Base-by-base conservation (phyloP, 441 rosid genomes). In the Populus trichocarpa region DNA sequence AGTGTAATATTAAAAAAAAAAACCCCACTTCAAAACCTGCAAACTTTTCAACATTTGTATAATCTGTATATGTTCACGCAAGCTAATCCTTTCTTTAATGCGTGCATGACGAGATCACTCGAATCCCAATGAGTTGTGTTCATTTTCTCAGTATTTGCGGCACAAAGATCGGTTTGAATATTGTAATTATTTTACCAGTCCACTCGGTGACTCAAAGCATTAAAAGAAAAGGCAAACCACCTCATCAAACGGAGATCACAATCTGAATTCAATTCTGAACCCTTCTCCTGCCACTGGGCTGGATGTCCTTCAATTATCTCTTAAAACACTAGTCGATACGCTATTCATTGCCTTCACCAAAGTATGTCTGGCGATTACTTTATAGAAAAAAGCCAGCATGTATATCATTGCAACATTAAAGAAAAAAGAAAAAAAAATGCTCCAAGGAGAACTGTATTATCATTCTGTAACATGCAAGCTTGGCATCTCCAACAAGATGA, bases 101-200 rank as follows among this genome's bases (percentile, higher is more conserved):
- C 10, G 40, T 72, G 33, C 14, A 40, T 50, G 16, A 30, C 1
- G 32, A 50, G 16, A 46, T 3, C 46, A 61, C 73, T 69, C 84
- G 33, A 81, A 84, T 83, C 87, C 85, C 87, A 1, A 82, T 73
- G 66, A 3, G 12, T 3, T 8, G 11, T 12, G 67, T 73, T 72
- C 1, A 64, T 81, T 75, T 63, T 46, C 61, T 67, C 84, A 64
- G 61, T 73, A 76, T 79, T 81, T 81, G 77, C 82, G 75, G 81
- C 85, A 83, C 79, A 73, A 78, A 81, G 83, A 84, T 84, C 89
- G 82, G 75, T 73, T 71, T 18, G n/a, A 42, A 32, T 6, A n/a
- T 36, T 80, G 59, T 26, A 69, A 69, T 14, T 25, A 53, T 22
- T 28, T 25, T 69, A 61, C 79, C 74, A 69, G 9, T 11, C 69